Evolutionary conservation across 106 monocot genomes (phyloP).

Genomic region (Posidonia australis): DNA sequence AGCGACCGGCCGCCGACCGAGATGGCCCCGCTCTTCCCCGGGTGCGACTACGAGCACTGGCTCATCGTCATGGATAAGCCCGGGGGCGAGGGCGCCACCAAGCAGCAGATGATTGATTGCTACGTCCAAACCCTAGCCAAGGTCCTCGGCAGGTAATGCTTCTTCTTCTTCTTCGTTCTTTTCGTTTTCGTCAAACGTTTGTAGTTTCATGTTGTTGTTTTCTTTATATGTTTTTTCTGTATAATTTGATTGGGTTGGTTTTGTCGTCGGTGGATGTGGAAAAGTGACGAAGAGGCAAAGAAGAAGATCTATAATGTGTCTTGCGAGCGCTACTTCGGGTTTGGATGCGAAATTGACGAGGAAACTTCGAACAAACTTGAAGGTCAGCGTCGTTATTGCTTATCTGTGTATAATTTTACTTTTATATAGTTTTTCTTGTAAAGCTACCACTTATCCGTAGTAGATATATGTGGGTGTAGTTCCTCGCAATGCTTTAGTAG

Average conservation of each 20-base stretch:
- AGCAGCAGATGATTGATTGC: slow-evolving; percentile 77
- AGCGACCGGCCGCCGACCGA: slow-evolving; percentile 64
- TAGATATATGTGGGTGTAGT: too few species aligned
- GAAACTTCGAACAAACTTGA: slow-evolving; percentile 82
- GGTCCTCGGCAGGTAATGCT: slow-evolving; percentile 52
- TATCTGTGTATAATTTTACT: too few species aligned
- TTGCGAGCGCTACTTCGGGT: slow-evolving; percentile 81
- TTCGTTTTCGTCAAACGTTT: neutral
- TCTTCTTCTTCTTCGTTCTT: too few species aligned
- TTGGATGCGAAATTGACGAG: slow-evolving; percentile 82
- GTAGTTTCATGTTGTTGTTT: neutral
- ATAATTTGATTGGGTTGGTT: neutral
- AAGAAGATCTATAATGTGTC: slow-evolving; percentile 88
- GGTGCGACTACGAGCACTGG: slow-evolving; percentile 84
- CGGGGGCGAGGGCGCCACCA: slow-evolving; percentile 45
- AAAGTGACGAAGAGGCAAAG: slow-evolving; percentile 83
- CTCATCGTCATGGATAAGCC: slow-evolving; percentile 73
- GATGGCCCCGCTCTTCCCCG: slow-evolving; percentile 70
- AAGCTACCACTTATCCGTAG: too few species aligned
- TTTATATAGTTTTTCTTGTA: too few species aligned
- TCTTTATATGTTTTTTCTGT: neutral
- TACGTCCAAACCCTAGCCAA: slow-evolving; percentile 72
- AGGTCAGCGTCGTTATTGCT: slow-evolving; percentile 23
- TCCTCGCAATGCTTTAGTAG: too few species aligned
- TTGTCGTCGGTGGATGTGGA: neutral